Evolutionary conservation across 2,329 filamentous ascomycete species (phyloP).

Genomic region (Diaporthe vexans): DNA sequence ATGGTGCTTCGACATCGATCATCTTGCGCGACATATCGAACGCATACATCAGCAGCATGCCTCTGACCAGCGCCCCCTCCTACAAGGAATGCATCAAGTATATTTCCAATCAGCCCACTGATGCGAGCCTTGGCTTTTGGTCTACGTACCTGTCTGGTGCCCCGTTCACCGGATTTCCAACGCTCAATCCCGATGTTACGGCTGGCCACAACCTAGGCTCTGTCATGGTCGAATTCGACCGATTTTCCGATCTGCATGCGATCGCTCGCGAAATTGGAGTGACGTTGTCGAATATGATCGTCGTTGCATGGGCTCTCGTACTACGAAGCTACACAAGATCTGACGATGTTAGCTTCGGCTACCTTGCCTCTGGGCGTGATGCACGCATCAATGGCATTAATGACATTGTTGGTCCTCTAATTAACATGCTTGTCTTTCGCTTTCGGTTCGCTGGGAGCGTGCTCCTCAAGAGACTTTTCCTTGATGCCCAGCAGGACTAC

Average conservation of each 20-base stretch:
- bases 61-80: not conserved
- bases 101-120: not conserved
- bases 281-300: conserved; percentile 46
- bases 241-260: conserved; percentile 5
- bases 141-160: conserved; percentile 41
- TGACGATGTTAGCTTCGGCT: conserved; percentile 46
- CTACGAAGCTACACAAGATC: conserved; percentile 44
- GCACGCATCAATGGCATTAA: conserved; percentile 2
- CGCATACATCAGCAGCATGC: not conserved
- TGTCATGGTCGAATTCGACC: not conserved
- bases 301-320: conserved; percentile 46
- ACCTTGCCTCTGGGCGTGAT: conserved; percentile 39
- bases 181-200: not conserved
- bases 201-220: conserved; percentile 7
- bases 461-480: not conserved
- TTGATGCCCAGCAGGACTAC: not conserved
- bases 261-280: conserved; percentile 41
- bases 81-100: conserved; percentile 24
- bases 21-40: conserved; percentile 42
- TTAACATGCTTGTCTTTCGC: conserved; percentile 15
- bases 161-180: not conserved
- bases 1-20: conserved; percentile 46
- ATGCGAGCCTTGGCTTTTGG: conserved; percentile 34
- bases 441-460: not conserved
- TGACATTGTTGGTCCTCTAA: conserved; percentile 3